Evolutionary conservation across 495 filamentous ascomycete genomes (phyloP).

Genomic region (Amorphotheca resinae): DNA sequence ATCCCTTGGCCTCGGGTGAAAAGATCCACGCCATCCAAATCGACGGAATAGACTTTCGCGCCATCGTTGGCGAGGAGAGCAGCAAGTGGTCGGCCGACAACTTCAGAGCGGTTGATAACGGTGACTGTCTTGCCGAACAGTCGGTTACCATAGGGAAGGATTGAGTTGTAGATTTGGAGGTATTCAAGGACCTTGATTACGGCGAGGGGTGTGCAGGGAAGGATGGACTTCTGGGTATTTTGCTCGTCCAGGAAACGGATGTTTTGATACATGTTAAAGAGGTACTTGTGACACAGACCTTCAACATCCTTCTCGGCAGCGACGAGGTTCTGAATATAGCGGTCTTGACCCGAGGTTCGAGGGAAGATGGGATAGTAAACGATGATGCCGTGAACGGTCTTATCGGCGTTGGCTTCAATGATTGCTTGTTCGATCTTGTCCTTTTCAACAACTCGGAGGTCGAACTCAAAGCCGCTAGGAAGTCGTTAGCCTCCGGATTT

Average conservation of each 20-base stretch:
- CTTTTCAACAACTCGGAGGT: conserved; percentile 68
- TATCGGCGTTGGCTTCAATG: conserved; percentile 67
- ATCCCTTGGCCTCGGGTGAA: conserved; percentile 83
- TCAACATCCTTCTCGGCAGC: conserved; percentile 87
- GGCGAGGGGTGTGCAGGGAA: conserved; percentile 91
- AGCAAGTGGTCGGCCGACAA: conserved; percentile 88
- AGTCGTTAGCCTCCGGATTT: neutral
- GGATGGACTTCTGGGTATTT: conserved; percentile 73
- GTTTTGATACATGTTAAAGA: conserved; percentile 99
- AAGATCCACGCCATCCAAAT: conserved; percentile 82
- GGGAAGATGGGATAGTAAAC: conserved; percentile 96
- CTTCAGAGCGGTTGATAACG: conserved; percentile 89
- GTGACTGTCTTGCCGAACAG: conserved; percentile 86
- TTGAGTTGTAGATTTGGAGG: conserved; percentile 91
- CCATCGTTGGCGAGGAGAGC: conserved; percentile 93
- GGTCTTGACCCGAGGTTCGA: conserved; percentile 62
- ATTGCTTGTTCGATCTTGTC: conserved; percentile 82
- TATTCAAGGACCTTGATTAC: conserved; percentile 94
- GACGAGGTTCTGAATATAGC: conserved; percentile 92
- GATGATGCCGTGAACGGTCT: conserved; percentile 77
- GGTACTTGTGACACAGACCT: conserved; percentile 82
- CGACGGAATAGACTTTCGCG: conserved; percentile 86
- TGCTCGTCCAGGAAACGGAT: conserved; percentile 79
- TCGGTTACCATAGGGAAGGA: conserved; percentile 85
- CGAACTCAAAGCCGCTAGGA: conserved; percentile 73